Conservation (phyloP, 2,329 filamentous ascomycete genomes). For the Ophiostoma sp. region DNA sequence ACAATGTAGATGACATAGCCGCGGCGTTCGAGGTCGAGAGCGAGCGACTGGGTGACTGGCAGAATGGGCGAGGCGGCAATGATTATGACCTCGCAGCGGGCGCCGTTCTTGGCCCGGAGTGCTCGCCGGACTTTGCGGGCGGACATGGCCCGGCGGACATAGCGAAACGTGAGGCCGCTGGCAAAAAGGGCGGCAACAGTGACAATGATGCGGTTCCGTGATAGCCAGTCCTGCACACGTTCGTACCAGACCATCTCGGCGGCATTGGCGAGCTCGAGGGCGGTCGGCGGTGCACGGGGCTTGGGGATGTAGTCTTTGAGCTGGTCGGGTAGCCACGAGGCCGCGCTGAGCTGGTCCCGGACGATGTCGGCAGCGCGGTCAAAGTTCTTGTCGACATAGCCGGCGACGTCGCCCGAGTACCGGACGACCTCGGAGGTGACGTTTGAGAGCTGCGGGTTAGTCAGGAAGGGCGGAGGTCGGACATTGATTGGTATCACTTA, state of each 20-base stretch:
- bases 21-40: constrained; percentile 79
- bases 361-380: constrained; percentile 67
- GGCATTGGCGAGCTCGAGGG: constrained; percentile 32
- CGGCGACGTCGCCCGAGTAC: constrained; percentile 68
- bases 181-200: constrained; percentile 65
- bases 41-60: constrained; percentile 74
- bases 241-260: constrained; percentile 39
- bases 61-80: constrained; percentile 83
- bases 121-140: constrained; percentile 67
- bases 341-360: constrained; percentile 61
- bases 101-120: constrained; percentile 72
- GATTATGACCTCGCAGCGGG: constrained; percentile 78
- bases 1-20: constrained; percentile 93
- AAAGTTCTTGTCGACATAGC: constrained; percentile 74
- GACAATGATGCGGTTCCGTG: constrained; percentile 65
- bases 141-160: constrained; percentile 48
- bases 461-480: background rate
- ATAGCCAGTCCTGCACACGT: constrained; percentile 64
- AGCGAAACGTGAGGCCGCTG: constrained; percentile 56
- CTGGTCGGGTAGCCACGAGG: constrained; percentile 66
- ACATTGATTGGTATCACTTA: constrained; percentile 14
- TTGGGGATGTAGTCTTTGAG: constrained; percentile 56
- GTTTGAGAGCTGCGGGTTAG: constrained; percentile 42
- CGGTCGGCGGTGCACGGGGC: constrained; percentile 37
- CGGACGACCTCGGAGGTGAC: constrained; percentile 59